Base-by-base conservation (phyloP, 2,329 filamentous ascomycete species). In the Fusarium redolens region DNA sequence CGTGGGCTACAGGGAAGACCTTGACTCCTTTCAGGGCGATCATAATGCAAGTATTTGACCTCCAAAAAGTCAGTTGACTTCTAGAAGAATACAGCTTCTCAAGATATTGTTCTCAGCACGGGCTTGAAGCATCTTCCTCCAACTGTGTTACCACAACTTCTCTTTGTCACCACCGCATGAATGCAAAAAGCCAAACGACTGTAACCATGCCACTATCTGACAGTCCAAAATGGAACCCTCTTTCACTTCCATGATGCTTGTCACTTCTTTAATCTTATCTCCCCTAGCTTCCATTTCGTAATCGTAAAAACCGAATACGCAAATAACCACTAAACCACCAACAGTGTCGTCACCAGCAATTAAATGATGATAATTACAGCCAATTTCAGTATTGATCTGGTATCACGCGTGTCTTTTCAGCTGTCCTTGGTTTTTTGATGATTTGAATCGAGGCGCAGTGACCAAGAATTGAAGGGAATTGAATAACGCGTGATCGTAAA, bases 251-350 rank as follows among this genome's bases (percentile, higher is more conserved):
- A 56, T 44, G 25, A 56, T 43, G 37, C 35, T 30, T 31, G 51
- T 43, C 37, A 33, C 35, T n/a, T 31, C 14, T 11, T 38, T 56
- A 56, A 51, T 50, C 55, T 58, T 51, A 38, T 58, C 38, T 31
- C 40, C 15, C 56, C 15, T 44, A 50, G 35, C 37, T 44, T 28
- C 9, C 3, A 33, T 28, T 28, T 72, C 69, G 69, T 73, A 72
- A 72, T 72, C 69, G 69, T 72, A 71, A 64, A 72, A 71, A 7
- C 68, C 69, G 69, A 71, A 71, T 71, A 71, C 69, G 69, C 52
- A 54, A 52, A 69, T 51, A 33, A 52, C 31, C 41, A 47, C 48
- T 41, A 54, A 48, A 41, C 22, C 7, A 54, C 37, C 43, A 65
- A 20, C 25, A 44, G 14, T 40, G 44, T 48, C 41, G 44, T 52